Percentiles rank a stretch among this genome's conserved stretches.
These are phyloP conservation scores for Thelonectria discophora DNA, from an alignment of 2,329 filamentous ascomycete genomes.

Conservation along the genomic window DNA sequence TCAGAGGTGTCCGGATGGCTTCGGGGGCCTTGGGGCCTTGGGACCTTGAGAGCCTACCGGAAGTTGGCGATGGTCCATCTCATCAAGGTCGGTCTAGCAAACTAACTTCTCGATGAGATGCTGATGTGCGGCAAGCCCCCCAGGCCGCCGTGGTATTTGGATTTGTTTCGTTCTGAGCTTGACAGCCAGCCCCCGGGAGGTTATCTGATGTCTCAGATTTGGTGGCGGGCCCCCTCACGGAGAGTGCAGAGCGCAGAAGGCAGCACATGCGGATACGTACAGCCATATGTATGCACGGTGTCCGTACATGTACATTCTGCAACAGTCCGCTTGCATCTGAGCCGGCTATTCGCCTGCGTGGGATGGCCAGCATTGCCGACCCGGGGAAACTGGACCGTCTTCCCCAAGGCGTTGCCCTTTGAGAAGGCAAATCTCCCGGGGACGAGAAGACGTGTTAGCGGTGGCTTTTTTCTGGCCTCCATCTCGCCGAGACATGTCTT, in stretches of 20 bases:
- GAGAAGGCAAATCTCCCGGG: slow-evolving; percentile 12
- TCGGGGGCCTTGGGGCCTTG: slow-evolving; percentile 12
- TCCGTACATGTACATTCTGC: no score
- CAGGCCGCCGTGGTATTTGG: slow-evolving; percentile 5
- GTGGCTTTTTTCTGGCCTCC: slow-evolving; percentile 29
- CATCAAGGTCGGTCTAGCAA: not conserved
- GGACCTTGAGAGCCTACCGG: no score
- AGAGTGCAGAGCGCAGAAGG: not conserved
- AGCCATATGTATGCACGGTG: no score
- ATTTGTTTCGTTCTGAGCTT: not conserved
- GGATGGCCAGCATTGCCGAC: not conserved
- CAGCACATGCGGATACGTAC: no score
- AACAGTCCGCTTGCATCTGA: slow-evolving; percentile 27
- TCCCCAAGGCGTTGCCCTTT: slow-evolving; percentile 10
- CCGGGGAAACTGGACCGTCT: slow-evolving; percentile 12
- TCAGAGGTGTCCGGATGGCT: not conserved
- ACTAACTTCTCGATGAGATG: not conserved
- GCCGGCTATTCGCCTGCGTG: not conserved
- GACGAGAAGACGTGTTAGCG: not conserved
- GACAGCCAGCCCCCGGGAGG: slow-evolving; percentile 26
- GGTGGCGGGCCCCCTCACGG: not conserved
- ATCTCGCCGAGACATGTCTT: slow-evolving; percentile 40
- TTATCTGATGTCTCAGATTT: slow-evolving; percentile 30
- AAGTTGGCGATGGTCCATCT: slow-evolving; percentile 11
- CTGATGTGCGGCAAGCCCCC: not conserved